These are phyloP conservation scores for Lumnitzera racemosa DNA, from an alignment of 345 rosid species.

Conservation along the genomic window DNA sequence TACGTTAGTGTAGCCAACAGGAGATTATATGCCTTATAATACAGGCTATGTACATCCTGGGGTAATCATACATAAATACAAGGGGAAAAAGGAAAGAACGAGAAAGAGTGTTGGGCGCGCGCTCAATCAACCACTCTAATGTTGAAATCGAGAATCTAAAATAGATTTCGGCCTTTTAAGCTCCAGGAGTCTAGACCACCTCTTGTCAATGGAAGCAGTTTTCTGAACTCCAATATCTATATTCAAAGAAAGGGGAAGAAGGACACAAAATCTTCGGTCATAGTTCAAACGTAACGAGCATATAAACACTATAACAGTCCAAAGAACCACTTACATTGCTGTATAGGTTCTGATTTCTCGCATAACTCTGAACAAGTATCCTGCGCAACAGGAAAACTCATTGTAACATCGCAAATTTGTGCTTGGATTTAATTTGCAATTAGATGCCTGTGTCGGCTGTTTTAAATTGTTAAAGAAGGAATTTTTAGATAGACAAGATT, in stretches of 20 bases:
- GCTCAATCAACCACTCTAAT: background rate
- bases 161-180: constrained; percentile 29
- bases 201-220: constrained; percentile 50
- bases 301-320: background rate
- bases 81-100: too few species aligned
- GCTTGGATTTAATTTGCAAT: too few species aligned
- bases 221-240: constrained; percentile 47
- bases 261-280: background rate
- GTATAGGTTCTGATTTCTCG: constrained; percentile 49
- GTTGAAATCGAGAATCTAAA: background rate
- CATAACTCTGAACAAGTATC: constrained; percentile 72
- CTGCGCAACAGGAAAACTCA: constrained; percentile 19
- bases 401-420: background rate
- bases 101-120: too few species aligned
- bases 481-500: too few species aligned
- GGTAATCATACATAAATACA: too few species aligned
- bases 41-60: too few species aligned
- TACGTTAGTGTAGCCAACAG: too few species aligned
- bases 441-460: too few species aligned
- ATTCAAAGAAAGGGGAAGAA: background rate
- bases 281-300: background rate
- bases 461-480: too few species aligned
- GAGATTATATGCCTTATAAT: too few species aligned
- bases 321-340: constrained; percentile 32
- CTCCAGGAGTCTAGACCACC: constrained; percentile 77